Evolutionary conservation across 805 yeast genomes (phyloP), one percentile per base, ranked within the genome.

Genomic region (Ogataea salicorniae): DNA sequence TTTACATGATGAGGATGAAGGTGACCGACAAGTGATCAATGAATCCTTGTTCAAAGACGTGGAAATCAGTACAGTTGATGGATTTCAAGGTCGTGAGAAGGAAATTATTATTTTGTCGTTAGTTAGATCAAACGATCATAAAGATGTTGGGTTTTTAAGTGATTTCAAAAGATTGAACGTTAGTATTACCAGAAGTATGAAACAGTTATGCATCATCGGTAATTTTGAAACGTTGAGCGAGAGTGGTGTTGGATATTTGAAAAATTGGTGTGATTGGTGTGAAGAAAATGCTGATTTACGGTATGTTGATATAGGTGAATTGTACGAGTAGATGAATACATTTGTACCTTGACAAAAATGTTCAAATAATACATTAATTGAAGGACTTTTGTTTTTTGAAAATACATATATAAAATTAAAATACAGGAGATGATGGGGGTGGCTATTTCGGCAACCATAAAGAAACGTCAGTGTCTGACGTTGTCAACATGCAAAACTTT

Each of bases 31-130:
- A 26, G 31, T 26, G 31, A 26, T 26, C 11, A 26, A 18, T 36
- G 35, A 39, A 14, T 4, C 44, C 38, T 39, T 44, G 17, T 69
- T 67, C 42, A 73, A 76, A 0, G 60, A 51, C 2, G 69, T 92
- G 6, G 98, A 92, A 60, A 78, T 91, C 0, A 80, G 95, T 5
- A 88, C 97, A 0, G 92, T 92, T 5, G 99, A 92, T 68, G 97
- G 97, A 1, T 94, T 92, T 59, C 99, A 92, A 69, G 99, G 99
- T 1, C 72, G 97, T 51, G 99, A 92, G 61, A 94, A 92, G 63
- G 95, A 91, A 57, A 84, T 82, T 0, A 89, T 92, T 6, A 74
- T 92, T 1, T 68, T 94, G 13, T 76, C 94, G 2, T 64, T 92
- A 46, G 97, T 92, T 2, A 73, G 99, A 53, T 84, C 94, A 37